Percentiles rank a stretch among this genome's conserved stretches.
Evolutionary conservation across 1,284 basidiomycete genomes (phyloP).

Genomic region (Mycosarcoma maydis): DNA sequence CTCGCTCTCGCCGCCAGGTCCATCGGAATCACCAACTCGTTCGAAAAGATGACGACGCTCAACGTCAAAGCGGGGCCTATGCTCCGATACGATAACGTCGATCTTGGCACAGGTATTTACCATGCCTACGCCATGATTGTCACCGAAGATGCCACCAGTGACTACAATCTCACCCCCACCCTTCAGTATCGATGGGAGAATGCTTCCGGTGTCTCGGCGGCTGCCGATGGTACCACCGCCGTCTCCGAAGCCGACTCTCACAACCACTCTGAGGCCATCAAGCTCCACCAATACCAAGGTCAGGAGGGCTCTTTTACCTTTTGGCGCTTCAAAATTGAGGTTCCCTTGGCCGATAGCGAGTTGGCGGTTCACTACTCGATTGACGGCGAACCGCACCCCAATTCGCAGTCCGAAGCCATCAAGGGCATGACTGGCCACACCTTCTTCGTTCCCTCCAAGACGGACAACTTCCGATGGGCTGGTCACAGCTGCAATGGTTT

Average conservation of each 20-base stretch:
- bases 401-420: constrained; percentile 44
- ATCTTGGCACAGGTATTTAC: constrained; percentile 74
- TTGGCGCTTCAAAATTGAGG: constrained; percentile 89
- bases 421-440: constrained; percentile 72
- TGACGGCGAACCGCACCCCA: constrained; percentile 59
- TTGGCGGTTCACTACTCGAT: constrained; percentile 79
- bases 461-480: constrained; percentile 90
- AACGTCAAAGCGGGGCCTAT: constrained; percentile 75
- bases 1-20: neutral
- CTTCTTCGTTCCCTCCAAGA: constrained; percentile 83
- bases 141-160: constrained; percentile 77
- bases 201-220: constrained; percentile 21
- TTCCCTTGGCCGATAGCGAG: constrained; percentile 79
- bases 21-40: neutral
- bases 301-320: constrained; percentile 80
- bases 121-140: constrained; percentile 72
- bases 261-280: constrained; percentile 72
- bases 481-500: constrained; percentile 78
- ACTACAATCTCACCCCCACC: constrained; percentile 69
- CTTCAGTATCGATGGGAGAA: constrained; percentile 75
- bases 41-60: constrained; percentile 50
- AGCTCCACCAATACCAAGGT: constrained; percentile 82
- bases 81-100: constrained; percentile 88
- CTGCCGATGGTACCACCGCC: constrained; percentile 28
- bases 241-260: constrained; percentile 33